phyloP scores from a whole-genome alignment of 495 filamentous ascomycete species.

The Cercophora samala region DNA sequence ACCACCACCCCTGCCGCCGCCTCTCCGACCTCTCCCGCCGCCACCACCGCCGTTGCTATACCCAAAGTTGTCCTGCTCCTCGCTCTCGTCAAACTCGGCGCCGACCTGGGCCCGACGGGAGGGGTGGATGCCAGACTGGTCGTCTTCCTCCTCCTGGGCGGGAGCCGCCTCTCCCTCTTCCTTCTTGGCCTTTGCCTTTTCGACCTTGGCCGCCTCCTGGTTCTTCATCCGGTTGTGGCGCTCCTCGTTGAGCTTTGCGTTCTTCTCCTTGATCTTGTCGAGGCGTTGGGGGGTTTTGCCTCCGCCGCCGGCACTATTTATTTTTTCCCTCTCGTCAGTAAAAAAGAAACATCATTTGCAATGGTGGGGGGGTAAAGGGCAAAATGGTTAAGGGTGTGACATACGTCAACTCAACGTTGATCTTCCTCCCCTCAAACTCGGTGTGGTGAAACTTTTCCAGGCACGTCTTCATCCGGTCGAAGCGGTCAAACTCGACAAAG shows the following conservation, averaged over 20 bases:
- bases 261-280: conserved; percentile 74
- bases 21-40: neutral
- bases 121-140: conserved; percentile 30
- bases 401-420: conserved; percentile 91
- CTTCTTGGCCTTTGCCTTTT: conserved; percentile 45
- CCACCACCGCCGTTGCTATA: conserved; percentile 12
- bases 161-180: neutral
- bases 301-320: conserved; percentile 68
- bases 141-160: conserved; percentile 14
- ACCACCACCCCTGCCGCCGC: neutral
- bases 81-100: conserved; percentile 6
- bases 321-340: neutral
- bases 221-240: conserved; percentile 52
- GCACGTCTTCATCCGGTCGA: conserved; percentile 91
- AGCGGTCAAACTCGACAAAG: conserved; percentile 88
- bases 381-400: conserved; percentile 27
- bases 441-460: conserved; percentile 86
- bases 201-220: conserved; percentile 50
- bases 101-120: conserved; percentile 24
- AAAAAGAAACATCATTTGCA: neutral
- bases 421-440: conserved; percentile 67
- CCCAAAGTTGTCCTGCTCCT: conserved; percentile 14
- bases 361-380: neutral
- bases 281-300: conserved; percentile 68
- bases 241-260: conserved; percentile 81